Evolutionary conservation across 495 filamentous ascomycete genomes (phyloP).

Genomic region (Trichoderma virens): DNA sequence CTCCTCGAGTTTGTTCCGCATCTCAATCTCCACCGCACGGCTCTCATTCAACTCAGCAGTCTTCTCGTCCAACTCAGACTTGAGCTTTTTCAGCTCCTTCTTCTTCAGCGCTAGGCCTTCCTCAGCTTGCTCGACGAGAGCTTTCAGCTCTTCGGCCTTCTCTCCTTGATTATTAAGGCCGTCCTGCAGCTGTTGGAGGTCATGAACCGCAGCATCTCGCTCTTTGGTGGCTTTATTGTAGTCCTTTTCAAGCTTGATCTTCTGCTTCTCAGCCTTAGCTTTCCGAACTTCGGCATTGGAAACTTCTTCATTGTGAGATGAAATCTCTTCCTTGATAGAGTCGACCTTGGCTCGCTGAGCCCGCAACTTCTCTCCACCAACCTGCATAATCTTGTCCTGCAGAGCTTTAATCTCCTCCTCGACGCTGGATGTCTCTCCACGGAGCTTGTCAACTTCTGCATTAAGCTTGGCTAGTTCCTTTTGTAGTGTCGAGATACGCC

Average conservation of each 20-base stretch:
- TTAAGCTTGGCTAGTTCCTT: conserved; percentile 69
- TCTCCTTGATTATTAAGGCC: conserved; percentile 69
- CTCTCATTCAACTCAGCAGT: conserved; percentile 82
- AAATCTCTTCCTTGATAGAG: conserved; percentile 77
- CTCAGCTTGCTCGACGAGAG: conserved; percentile 78
- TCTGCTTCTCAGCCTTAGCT: conserved; percentile 88
- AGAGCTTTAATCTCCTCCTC: conserved; percentile 86
- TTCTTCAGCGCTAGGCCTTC: conserved; percentile 72
- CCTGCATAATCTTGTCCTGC: conserved; percentile 96
- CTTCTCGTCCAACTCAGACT: conserved; percentile 80
- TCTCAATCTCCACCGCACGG: conserved; percentile 87
- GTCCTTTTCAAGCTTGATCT: conserved; percentile 77
- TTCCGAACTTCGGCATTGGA: conserved; percentile 77
- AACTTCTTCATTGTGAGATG: conserved; percentile 68
- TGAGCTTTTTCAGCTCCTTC: conserved; percentile 68
- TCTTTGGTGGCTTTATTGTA: conserved; percentile 67
- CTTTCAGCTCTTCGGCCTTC: conserved; percentile 62
- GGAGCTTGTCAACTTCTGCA: conserved; percentile 71
- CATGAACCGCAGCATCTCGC: conserved; percentile 58
- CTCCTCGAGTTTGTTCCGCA: conserved; percentile 95
- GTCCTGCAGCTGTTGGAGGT: conserved; percentile 65
- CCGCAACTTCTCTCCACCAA: conserved; percentile 86
- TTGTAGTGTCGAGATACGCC: conserved; percentile 57
- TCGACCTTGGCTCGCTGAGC: conserved; percentile 93
- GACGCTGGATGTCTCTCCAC: conserved; percentile 70